Evolutionary conservation across 1,139 yeast genomes (phyloP), one percentile per base, ranked within the genome.

Genomic region (Komagataea norvegica): DNA sequence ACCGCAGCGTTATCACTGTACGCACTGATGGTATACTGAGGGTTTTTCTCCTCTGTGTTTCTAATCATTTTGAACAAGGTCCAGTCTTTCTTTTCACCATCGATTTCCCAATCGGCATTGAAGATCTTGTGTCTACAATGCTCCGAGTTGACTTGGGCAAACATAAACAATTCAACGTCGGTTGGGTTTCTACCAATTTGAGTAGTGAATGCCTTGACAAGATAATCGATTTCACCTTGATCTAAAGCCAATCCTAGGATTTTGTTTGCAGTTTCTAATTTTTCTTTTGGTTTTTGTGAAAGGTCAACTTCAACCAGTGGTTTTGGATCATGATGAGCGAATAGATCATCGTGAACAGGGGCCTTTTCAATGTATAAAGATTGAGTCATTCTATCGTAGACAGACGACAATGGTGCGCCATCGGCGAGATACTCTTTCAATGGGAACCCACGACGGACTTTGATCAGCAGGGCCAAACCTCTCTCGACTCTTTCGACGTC

Each of bases 1-100:
- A 93, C 96, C n/a, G 99, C 98, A 29, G 99, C 97, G 55, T 93
- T 93, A 61, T 93, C 99, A 41, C 95, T 84, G 62, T 93, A 93
- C 8, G 99, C 98, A 48, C 94, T 81, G 36, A 93, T 70, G 10
- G 98, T 93, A 62, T 73, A 77, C 52, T 83, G 80, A 18, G 95
- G 94, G 57, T 79, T 77, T 49, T 76, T 74, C 41, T 71, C 68
- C 62, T 91, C 96, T 33, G 99, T 91, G 63, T 89, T 89, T 68
- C 95, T 77, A 60, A 93, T 89, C 98, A 93, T 89, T 64, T 84
- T 79, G 70, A 93, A 93, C 50, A 93, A 70, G 10, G 95, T 73
- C 54, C 73, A 60, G 36, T 83, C 82, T 61, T 86, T 85, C 54
- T 72, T 64, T 42, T 75, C 72, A 36, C 87, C 89, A 61, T 93